Evolutionary conservation across 75 land plant species (phyloP), one percentile per base, ranked within the genome.

Genomic region (Larix kaempferi): DNA sequence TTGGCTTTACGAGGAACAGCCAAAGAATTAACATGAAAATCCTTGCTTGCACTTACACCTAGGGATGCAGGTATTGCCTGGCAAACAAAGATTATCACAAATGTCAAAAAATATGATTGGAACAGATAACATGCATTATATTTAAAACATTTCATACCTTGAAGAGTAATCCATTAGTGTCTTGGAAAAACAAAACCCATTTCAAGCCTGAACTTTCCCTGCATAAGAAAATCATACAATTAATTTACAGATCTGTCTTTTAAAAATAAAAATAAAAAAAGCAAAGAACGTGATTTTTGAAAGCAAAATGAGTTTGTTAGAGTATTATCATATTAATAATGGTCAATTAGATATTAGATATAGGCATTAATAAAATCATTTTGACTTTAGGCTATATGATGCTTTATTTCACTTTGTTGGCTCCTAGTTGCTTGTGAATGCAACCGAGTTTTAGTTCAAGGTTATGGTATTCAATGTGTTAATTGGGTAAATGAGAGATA

Each of bases 1-100:
- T 96, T 96, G 59, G 99, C 99, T 86, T 96, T 96, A 39, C 99
- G 93, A 67, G 91, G 94, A 83, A 96, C 99, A 82, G 99, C 94
- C 76, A 96, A 84, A 62, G 99, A 96, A 78, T 96, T 96, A 25
- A 96, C 97, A 85, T 96, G 87, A 58, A 89, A 88, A 71, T 86
- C 84, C 78, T 87, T 95, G 7, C 78, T 81, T 25, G 86, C 81
- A 73, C 99, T 96, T 8, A 96, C 99, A 58, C 99, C 99, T 77
- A 96, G 66, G 25, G 99, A 78, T 35, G 99, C 92, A 62, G 99
- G 99, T 79, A 96, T 96, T 57, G 84, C 99, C 99, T 96, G 57
- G 21, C n/a, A 64, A 55, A 22, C 59, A 55, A 72, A 0, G 54
- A 44, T 44, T 44, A 5, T 6, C 54, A 66, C 23, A 49, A 27